Evolutionary conservation across 2,329 filamentous ascomycete genomes (phyloP), one percentile per base, ranked within the genome.

Genomic region (Aspergillus arachidicola): DNA sequence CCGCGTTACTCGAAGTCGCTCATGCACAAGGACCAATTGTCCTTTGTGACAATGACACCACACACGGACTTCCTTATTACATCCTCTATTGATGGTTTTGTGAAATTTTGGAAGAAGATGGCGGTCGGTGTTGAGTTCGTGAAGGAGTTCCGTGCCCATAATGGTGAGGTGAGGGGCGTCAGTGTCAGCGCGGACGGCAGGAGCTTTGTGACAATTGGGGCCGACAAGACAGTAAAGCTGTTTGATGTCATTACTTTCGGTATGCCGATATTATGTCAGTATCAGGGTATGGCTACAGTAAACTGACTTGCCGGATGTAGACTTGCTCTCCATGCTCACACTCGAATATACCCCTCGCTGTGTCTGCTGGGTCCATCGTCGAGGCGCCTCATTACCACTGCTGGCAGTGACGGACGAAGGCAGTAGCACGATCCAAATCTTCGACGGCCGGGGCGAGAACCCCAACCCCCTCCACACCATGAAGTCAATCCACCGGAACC

Each of bases 31-130:
- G 95, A 99, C 70, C 93, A 97, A 80, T 81, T 99, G 57, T 87
- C 91, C 62, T 98, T 94, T 73, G 87, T 92, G 66, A 96, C 90
- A 14, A 89, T 97, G 76, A 97, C 96, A 1, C 94, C 94, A 0
- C 83, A 90, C 64, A 97, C 94, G 64, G 95, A 98, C 70, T 99
- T 99, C 75, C 84, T 99, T 43, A 95, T 99, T 66, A 99, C 95
- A 1, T 92, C 91, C 65, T 98, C 95, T 0, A 82, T 92, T 50
- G 95, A 99, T 75, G 96, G 96, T n/a, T 91, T 94, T 0, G 94
- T 98, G 70, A 99, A 99, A 79, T 99, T 99, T 78, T 99, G 95
- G 95, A 99, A 99, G 82, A 99, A 99, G 81, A 87, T 91, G 67
- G 89, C 88, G 1, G 89, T 92, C 38, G 92, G 92, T 0, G 91